Evolutionary conservation across 108 stramenopile genomes (phyloP).

Genomic region (Pseudonitzschia multiseries): DNA sequence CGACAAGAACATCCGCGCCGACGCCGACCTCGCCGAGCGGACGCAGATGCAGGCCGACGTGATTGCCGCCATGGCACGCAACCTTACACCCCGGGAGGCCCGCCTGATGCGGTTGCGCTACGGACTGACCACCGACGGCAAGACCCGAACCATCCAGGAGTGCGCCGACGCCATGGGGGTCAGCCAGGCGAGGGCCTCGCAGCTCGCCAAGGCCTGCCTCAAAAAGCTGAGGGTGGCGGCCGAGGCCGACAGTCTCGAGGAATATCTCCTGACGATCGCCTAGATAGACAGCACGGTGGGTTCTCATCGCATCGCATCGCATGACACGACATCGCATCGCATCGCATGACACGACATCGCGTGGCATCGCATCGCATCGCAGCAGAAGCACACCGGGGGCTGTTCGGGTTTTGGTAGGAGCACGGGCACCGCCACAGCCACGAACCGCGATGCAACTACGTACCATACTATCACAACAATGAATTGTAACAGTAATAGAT

Average conservation of each 20-base stretch:
- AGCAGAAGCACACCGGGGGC: no score
- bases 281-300: constrained; percentile 21
- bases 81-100: constrained; percentile 63
- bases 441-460: no score
- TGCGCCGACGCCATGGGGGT: constrained; percentile 80
- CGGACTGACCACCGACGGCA: constrained; percentile 68
- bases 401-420: no score
- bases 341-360: no score
- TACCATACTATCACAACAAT: no score
- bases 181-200: constrained; percentile 60
- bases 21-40: constrained; percentile 67
- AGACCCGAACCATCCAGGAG: constrained; percentile 56
- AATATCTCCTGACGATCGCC: constrained; percentile 80
- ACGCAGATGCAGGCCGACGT: constrained; percentile 76
- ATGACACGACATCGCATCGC: no score
- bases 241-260: constrained; percentile 73
- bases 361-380: no score
- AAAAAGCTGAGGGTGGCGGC: constrained; percentile 75
- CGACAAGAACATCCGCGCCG: constrained; percentile 32
- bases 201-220: constrained; percentile 63
- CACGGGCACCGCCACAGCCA: no score
- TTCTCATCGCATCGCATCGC: no score
- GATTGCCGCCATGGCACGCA: constrained; percentile 64
- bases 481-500: no score
- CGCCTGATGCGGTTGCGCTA: constrained; percentile 76